Evolutionary conservation across 176 grass and related monocot species (phyloP).

Genomic region (Carex littledalei): DNA sequence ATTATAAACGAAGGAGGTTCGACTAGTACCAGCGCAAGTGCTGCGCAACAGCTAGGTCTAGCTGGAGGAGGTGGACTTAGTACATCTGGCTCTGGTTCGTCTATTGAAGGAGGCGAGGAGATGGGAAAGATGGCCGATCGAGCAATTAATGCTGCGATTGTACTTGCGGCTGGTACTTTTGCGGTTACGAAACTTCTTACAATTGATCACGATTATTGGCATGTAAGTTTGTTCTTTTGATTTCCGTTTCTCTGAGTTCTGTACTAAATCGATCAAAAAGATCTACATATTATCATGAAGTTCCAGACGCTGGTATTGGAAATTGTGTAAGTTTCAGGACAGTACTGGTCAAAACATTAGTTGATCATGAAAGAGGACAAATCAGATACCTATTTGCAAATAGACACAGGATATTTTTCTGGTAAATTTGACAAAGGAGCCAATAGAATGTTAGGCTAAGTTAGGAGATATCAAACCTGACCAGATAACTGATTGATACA

Average conservation of each 20-base stretch:
- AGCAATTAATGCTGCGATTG: conserved; percentile 74
- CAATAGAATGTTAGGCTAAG: neutral
- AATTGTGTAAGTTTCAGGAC: neutral
- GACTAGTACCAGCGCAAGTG: conserved; percentile 2
- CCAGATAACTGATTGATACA: neutral
- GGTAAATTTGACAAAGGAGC: neutral
- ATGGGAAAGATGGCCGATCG: conserved; percentile 49
- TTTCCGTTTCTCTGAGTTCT: neutral
- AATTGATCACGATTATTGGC: conserved; percentile 96
- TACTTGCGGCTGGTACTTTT: conserved; percentile 83
- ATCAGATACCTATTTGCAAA: neutral
- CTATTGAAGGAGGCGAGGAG: conserved; percentile 9
- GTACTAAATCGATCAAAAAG: neutral
- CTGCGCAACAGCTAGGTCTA: neutral
- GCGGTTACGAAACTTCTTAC: conserved; percentile 90
- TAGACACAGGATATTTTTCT: neutral
- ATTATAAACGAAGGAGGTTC: conserved; percentile 17
- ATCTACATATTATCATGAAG: neutral
- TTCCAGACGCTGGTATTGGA: neutral
- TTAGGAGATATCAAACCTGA: neutral
- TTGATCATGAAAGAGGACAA: neutral
- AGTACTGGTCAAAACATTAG: neutral
- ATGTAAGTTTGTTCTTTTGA: conserved; percentile 31
- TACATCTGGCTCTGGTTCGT: neutral
- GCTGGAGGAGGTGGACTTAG: conserved; percentile 12